Conservation (phyloP, 75 land plant genomes). For the Cupressus sempervirens region DNA sequence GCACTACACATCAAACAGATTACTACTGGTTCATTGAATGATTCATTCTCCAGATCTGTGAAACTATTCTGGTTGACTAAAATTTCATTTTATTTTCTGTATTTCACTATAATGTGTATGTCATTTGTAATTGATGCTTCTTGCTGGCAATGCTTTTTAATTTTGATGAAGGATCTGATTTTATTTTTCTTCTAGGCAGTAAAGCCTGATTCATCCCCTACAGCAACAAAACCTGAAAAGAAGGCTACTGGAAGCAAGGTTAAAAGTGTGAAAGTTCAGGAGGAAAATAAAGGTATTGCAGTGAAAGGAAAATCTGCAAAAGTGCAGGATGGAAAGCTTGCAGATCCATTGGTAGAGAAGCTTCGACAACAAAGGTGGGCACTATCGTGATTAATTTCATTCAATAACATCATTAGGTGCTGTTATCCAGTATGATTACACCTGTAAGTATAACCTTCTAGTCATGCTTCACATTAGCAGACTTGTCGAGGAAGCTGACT, state of each 20-base stretch:
- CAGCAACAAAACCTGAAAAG: conserved; percentile 7
- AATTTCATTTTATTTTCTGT: too few species aligned
- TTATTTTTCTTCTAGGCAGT: background rate
- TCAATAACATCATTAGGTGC: background rate
- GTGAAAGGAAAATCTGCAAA: conserved; percentile 34
- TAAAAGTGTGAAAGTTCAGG: conserved; percentile 1
- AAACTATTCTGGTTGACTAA: background rate
- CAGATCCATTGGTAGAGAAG: conserved; percentile 86
- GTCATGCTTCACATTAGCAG: conserved; percentile 24
- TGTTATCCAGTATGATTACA: background rate
- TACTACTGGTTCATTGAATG: too few species aligned
- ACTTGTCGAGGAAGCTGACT: conserved; percentile 93
- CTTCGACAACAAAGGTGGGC: conserved; percentile 78
- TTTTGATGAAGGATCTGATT: background rate
- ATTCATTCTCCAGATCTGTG: background rate
- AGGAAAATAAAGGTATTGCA: conserved; percentile 22
- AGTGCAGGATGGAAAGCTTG: conserved; percentile 38
- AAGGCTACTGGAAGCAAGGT: conserved; percentile 4
- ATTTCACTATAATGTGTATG: background rate
- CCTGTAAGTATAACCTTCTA: background rate
- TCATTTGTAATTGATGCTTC: background rate
- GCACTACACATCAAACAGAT: background rate
- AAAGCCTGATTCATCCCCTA: background rate
- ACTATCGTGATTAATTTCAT: background rate
- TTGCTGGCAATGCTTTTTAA: background rate